A percentile compares a stretch with the other conserved stretches of the same genome.
Evolutionary conservation across 2,329 filamentous ascomycete species (phyloP).

Genomic region (Parasarocladium wereldwijsianum): DNA sequence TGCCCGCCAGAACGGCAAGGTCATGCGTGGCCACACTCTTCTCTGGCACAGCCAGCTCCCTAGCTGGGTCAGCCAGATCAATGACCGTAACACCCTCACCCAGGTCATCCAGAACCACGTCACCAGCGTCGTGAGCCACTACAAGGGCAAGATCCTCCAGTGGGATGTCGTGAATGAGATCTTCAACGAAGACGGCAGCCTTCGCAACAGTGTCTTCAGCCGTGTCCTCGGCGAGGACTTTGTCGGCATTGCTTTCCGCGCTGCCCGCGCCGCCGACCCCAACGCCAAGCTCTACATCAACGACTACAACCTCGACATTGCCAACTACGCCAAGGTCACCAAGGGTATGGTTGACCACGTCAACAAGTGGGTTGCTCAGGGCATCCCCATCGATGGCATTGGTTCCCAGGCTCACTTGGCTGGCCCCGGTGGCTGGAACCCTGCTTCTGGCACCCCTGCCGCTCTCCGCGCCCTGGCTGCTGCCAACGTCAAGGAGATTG

Average conservation of each 20-base stretch:
- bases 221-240: constrained; percentile 56
- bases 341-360: constrained; percentile 40
- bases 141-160: constrained; percentile 45
- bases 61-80: constrained; percentile 41
- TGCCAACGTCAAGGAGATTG: constrained; percentile 37
- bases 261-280: constrained; percentile 52
- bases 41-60: constrained; percentile 48
- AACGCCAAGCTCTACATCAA: constrained; percentile 61
- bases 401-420: constrained; percentile 39
- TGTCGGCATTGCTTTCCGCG: constrained; percentile 53
- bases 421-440: constrained; percentile 21
- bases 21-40: constrained; percentile 49
- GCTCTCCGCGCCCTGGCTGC: constrained; percentile 38
- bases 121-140: constrained; percentile 37
- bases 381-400: constrained; percentile 51
- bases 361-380: constrained; percentile 45
- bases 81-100: constrained; percentile 35
- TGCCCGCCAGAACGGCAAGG: constrained; percentile 37
- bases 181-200: constrained; percentile 43
- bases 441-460: constrained; percentile 21
- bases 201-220: constrained; percentile 49
- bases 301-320: constrained; percentile 53
- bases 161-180: constrained; percentile 54
- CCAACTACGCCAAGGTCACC: constrained; percentile 40
- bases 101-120: constrained; percentile 44